Evolutionary conservation across 2,329 filamentous ascomycete species (phyloP), one percentile per base, ranked within the genome.

Genomic region (Venturia asperata): DNA sequence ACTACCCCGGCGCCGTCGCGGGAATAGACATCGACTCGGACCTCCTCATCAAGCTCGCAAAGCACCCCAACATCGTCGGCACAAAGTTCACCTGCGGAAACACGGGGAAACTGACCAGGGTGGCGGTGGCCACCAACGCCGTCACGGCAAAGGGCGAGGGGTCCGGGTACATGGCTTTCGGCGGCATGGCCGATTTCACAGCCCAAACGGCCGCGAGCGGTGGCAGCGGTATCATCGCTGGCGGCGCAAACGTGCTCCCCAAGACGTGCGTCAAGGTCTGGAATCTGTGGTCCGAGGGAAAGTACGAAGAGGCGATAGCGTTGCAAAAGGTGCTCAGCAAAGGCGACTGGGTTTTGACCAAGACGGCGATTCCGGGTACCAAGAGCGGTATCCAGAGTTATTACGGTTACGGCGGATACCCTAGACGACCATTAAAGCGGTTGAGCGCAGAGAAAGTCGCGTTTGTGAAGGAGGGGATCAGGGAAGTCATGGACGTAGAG

Each of bases 41-140:
- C 74, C 82, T 93, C 67, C 84, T 96, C 71, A 91, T 94, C 78
- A 84, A 83, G 73, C 84, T 96, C 45, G 89, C 88, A 56, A 79
- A 86, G 74, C 91, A 95, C 77, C 85, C 87, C 69, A 95, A 95
- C 77, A 91, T 96, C 72, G 80, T 92, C 68, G 91, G 91, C 68
- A 92, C 90, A 65, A 96, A 96, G 77, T 95, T 96, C 81, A 96
- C 91, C 49, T 95, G 91, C 74, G 91, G 90, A 69, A 94, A 91
- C 80, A 94, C 90, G 0, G 91, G 91, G 68, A 96, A 95, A 79
- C 83, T 95, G 69, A 93, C 91, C 15, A 87, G 91, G 41, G 90
- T 96, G 5, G 90, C 91, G 7, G 77, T 83, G 17, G 90, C 86
- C 58, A 85, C 87, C 61, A 79, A 89, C 70, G 90, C 91, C 66